Base-by-base conservation (phyloP, 768 basidiomycete species). In the Xerocomellus dryophilus region DNA sequence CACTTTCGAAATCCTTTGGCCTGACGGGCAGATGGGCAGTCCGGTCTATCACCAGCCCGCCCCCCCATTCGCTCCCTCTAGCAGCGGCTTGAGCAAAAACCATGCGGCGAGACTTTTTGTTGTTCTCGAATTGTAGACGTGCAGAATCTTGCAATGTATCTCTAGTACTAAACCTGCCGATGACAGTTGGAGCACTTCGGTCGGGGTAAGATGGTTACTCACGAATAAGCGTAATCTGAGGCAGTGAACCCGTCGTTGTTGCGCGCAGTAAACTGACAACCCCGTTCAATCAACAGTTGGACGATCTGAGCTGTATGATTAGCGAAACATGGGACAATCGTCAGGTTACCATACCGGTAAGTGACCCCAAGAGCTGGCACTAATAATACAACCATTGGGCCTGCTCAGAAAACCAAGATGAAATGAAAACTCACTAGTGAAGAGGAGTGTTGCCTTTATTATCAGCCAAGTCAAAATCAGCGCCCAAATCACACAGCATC, bases 211-310 rank as follows among this genome's bases (percentile, higher is more conserved):
- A 60, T 48, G 51, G 15, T 38, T 43, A 54, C 62, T 62, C 54
- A 64, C 59, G 60, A 59, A 68, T 91, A 97, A 15, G 94, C 92
- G 69, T 95, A 97, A 72, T 98, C 95, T 1, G 86, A 85, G 10
- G 95, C 87, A 10, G 90, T 91, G 68, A 93, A 97, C 0, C 93
- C 93, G 57, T 91, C 84, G 55, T 93, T 93, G 67, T 98, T 98
- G 58, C 87, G 82, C 20, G 85, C 86, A 25, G 82, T 75, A 67
- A 84, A 91, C 63, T 87, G 86, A 63, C 92, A 95, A 1, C 95
- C 93, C 55, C 90, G 79, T 68, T 94, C 91, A 54, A 98, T 90
- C 43, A 98, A 78, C 15, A 93, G 72, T 71, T 90, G 90, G 7
- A 96, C 86, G 41, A 92, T 81, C 83, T 92, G 64, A 17, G 48